phyloP scores from a whole-genome alignment of 495 filamentous ascomycete species.

The Chaetomidium leptoderma region DNA sequence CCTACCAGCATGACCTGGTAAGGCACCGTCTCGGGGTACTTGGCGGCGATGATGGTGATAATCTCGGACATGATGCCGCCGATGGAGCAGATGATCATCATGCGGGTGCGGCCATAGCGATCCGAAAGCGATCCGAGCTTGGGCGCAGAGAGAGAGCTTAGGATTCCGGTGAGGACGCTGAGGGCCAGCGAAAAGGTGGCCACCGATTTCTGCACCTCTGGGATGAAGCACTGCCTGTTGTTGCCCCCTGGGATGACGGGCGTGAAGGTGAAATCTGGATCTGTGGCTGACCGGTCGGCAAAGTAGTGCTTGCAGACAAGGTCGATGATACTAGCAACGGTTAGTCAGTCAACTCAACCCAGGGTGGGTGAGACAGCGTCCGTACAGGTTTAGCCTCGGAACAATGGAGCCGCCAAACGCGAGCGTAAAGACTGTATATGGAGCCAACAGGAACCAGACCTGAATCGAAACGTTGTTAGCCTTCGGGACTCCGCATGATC shows the following conservation, averaged over 20 bases:
- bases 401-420: constrained; percentile 80
- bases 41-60: constrained; percentile 70
- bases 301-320: constrained; percentile 80
- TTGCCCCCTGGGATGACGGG: constrained; percentile 63
- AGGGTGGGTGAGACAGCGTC: not conserved
- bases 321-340: constrained; percentile 56
- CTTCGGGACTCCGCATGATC: not conserved
- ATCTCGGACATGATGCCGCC: constrained; percentile 67
- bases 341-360: not conserved
- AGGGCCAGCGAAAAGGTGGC: constrained; percentile 72
- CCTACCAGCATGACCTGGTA: constrained; percentile 73
- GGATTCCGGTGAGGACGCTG: constrained; percentile 62
- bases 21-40: constrained; percentile 63
- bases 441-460: constrained; percentile 80
- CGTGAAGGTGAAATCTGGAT: constrained; percentile 57
- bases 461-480: constrained; percentile 34
- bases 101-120: constrained; percentile 70
- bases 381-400: constrained; percentile 67
- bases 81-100: constrained; percentile 63
- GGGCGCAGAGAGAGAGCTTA: constrained; percentile 72
- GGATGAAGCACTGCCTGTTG: constrained; percentile 64
- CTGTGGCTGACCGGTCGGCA: constrained; percentile 50
- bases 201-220: constrained; percentile 68
- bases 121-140: constrained; percentile 83
- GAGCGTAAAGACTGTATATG: constrained; percentile 70